Conservation (phyloP, 2,329 filamentous ascomycete species). For the Fusarium neocosmosporiellum region DNA sequence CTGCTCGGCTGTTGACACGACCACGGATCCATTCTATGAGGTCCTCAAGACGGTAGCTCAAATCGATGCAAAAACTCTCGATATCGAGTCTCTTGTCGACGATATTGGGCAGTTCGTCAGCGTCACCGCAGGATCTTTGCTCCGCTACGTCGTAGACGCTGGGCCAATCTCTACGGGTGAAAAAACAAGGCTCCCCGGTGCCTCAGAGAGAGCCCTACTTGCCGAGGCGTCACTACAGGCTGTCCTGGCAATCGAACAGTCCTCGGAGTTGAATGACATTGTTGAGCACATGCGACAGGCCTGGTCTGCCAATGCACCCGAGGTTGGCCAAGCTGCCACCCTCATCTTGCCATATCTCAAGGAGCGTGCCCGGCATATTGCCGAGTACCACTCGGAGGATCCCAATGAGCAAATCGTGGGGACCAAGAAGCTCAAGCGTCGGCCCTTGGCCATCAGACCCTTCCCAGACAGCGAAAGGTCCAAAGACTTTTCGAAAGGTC, state of each 20-base stretch:
- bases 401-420: not conserved
- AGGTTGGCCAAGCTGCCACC: constrained; percentile 8
- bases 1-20: not conserved
- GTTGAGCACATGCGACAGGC: constrained; percentile 23
- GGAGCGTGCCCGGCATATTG: constrained; percentile 8
- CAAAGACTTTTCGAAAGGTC: constrained; percentile 22
- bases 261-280: constrained; percentile 27
- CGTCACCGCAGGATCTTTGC: constrained; percentile 8
- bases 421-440: not conserved
- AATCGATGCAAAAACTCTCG: constrained; percentile 2
- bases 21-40: constrained; percentile 9
- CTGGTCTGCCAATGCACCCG: constrained; percentile 18
- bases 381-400: not conserved
- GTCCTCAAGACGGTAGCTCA: constrained; percentile 6
- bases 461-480: not conserved
- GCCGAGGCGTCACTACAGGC: constrained; percentile 25
- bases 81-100: constrained; percentile 7
- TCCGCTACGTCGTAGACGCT: constrained; percentile 10
- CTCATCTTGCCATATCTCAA: constrained; percentile 23
- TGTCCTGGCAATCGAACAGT: constrained; percentile 25
- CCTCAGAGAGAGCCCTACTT: constrained; percentile 14
- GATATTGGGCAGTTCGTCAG: constrained; percentile 10
- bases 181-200: constrained; percentile 9
- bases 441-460: constrained; percentile 6
- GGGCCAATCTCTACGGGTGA: constrained; percentile 2